Percentiles rank a stretch among this genome's conserved stretches.
phyloP scores from a whole-genome alignment of 352 stramenopile genomes.

The Phytopythium aichiense region DNA sequence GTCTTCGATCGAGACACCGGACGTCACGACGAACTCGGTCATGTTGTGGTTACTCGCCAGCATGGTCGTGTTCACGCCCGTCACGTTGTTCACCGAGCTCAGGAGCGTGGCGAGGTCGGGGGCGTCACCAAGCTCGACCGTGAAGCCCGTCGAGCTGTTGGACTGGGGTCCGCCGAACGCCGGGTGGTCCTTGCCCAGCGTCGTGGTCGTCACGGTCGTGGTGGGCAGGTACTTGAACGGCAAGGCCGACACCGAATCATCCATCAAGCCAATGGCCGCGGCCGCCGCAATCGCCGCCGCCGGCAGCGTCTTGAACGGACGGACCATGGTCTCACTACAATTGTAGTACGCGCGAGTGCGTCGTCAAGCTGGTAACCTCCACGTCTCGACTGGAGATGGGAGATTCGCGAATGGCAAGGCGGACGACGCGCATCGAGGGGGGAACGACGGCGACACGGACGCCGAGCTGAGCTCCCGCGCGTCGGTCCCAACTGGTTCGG shows the following conservation, averaged over 20 bases:
- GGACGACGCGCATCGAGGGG: background rate
- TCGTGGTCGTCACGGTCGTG: constrained; percentile 18
- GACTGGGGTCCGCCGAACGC: constrained; percentile 20
- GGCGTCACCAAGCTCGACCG: background rate
- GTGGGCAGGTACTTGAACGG: constrained; percentile 26
- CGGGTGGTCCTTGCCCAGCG: constrained; percentile 32
- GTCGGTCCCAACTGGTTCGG: background rate
- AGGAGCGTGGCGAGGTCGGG: background rate
- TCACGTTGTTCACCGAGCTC: constrained; percentile 17
- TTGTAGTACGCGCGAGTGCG: constrained; percentile 1
- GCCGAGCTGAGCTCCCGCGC: background rate
- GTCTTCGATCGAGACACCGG: background rate
- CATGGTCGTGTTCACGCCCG: constrained; percentile 14
- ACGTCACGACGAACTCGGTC: constrained; percentile 1
- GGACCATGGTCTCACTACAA: background rate
- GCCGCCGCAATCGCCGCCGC: background rate
- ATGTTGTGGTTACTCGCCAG: constrained; percentile 12
- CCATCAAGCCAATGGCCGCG: constrained; percentile 4
- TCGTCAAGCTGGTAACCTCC: background rate
- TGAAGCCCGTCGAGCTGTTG: constrained; percentile 1
- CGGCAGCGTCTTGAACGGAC: background rate
- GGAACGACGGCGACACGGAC: background rate
- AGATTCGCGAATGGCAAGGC: constrained; percentile 1
- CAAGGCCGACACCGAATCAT: constrained; percentile 6
- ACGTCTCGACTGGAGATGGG: background rate